Evolutionary conservation across 352 stramenopile species (phyloP).

Genomic region (Globisporangium rhizosaccharum): DNA sequence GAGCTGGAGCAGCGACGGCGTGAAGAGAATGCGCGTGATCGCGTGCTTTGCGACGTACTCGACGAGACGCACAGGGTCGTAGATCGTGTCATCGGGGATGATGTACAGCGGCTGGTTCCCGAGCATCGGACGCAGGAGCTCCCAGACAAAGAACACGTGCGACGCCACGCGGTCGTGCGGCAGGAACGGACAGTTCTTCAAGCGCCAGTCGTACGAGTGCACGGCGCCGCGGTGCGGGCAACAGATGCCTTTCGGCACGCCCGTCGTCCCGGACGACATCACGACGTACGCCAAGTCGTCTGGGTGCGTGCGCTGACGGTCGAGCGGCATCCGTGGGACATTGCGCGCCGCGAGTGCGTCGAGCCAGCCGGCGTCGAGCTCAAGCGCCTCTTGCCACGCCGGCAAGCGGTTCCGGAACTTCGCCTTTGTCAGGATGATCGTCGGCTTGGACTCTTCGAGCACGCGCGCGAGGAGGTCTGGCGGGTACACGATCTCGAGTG

Average conservation of each 20-base stretch:
- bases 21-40: constrained; percentile 93
- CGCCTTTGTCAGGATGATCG: constrained; percentile 83
- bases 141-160: constrained; percentile 96
- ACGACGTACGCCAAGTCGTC: constrained; percentile 91
- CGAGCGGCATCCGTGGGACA: constrained; percentile 40
- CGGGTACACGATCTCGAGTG: constrained; percentile 86
- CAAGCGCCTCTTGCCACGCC: constrained; percentile 58
- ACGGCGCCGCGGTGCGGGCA: constrained; percentile 90
- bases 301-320: constrained; percentile 60
- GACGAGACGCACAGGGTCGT: constrained; percentile 83
- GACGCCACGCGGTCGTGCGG: constrained; percentile 83
- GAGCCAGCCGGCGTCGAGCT: constrained; percentile 63
- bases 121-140: constrained; percentile 88
- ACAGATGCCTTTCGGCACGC: constrained; percentile 91
- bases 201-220: constrained; percentile 90
- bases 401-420: constrained; percentile 58
- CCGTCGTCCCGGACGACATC: constrained; percentile 91
- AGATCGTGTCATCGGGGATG: constrained; percentile 91
- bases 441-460: constrained; percentile 84
- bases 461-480: constrained; percentile 86
- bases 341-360: constrained; percentile 19
- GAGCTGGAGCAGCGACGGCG: constrained; percentile 88
- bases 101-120: constrained; percentile 86
- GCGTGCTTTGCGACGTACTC: constrained; percentile 61
- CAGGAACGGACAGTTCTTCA: constrained; percentile 65